Percentiles rank a stretch among this genome's conserved stretches.
These are phyloP conservation scores for Micromonas pusilla DNA, from an alignment of 139 green algal species.

Conservation along the genomic window DNA sequence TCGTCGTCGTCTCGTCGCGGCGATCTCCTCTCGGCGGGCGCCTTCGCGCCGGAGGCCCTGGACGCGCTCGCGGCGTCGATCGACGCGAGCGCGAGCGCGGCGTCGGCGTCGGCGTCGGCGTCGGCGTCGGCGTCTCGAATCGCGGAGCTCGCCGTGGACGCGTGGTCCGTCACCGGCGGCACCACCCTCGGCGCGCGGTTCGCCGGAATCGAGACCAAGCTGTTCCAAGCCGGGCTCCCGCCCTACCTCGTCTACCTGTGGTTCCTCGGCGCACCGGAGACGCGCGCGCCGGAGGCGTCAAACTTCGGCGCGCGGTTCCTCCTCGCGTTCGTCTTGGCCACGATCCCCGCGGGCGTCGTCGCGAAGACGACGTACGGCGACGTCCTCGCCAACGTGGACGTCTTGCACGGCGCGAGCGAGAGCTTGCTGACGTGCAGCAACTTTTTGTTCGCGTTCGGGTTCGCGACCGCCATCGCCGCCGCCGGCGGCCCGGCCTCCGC, in stretches of 20 bases:
- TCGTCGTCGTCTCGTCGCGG: too few relatives aligned
- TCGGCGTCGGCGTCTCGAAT: background rate
- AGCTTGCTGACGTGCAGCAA: slow-evolving; percentile 31
- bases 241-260: slow-evolving; percentile 34
- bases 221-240: slow-evolving; percentile 28
- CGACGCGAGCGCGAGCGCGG: background rate
- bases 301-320: slow-evolving; percentile 30
- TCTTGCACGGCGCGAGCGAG: slow-evolving; percentile 33
- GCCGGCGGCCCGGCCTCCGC: background rate
- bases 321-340: slow-evolving; percentile 37
- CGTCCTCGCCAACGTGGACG: slow-evolving; percentile 38
- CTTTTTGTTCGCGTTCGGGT: slow-evolving; percentile 33
- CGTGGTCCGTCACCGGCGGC: slow-evolving; percentile 25
- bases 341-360: slow-evolving; percentile 33
- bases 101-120: background rate
- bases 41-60: too few relatives aligned
- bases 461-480: slow-evolving; percentile 17
- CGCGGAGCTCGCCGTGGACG: slow-evolving; percentile 5
- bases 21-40: too few relatives aligned
- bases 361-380: slow-evolving; percentile 33
- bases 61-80: background rate
- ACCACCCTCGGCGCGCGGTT: background rate
- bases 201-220: slow-evolving; percentile 26
- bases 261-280: slow-evolving; percentile 16
- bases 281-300: slow-evolving; percentile 24